Conservation (phyloP, 2,329 filamentous ascomycete genomes). For the Fusarium globosum region DNA sequence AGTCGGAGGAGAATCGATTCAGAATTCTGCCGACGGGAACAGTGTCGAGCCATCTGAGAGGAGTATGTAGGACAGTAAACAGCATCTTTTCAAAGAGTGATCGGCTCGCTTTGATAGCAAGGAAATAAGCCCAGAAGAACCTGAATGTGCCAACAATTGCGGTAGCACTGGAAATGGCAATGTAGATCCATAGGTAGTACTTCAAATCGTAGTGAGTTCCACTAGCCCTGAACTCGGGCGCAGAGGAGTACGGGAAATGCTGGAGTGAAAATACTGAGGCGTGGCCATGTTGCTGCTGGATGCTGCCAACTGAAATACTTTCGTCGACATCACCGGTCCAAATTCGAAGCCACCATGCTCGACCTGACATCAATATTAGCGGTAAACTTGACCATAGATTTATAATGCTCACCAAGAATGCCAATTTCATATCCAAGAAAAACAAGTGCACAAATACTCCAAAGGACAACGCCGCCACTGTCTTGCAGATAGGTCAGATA, state of each 20-base stretch:
- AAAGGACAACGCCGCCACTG: conserved; percentile 72
- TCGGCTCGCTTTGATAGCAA: conserved; percentile 76
- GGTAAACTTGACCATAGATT: neutral
- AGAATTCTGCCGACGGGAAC: conserved; percentile 80
- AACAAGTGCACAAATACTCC: conserved; percentile 64
- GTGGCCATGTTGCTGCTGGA: conserved; percentile 51
- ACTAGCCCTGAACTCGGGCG: conserved; percentile 46
- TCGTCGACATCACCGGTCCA: conserved; percentile 62
- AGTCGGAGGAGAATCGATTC: conserved; percentile 83
- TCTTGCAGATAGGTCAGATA: conserved; percentile 75
- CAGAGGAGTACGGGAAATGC: conserved; percentile 57
- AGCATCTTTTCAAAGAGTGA: conserved; percentile 74
- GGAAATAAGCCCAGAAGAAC: conserved; percentile 72
- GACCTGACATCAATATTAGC: conserved; percentile 49
- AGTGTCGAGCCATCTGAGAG: conserved; percentile 83
- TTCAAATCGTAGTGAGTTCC: conserved; percentile 55
- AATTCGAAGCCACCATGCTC: conserved; percentile 72
- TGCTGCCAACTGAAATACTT: conserved; percentile 35
- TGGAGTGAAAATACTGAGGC: conserved; percentile 60
- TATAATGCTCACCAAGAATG: conserved; percentile 58
- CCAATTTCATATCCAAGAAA: conserved; percentile 67
- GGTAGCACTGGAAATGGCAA: conserved; percentile 72
- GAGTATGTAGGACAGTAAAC: conserved; percentile 74
- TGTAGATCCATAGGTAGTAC: conserved; percentile 78
- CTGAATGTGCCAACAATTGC: conserved; percentile 70